A percentile compares a stretch with the other conserved stretches of the same genome.
Evolutionary conservation across 108 stramenopile species (phyloP).

Genomic region (Skeletonema tropicum): DNA sequence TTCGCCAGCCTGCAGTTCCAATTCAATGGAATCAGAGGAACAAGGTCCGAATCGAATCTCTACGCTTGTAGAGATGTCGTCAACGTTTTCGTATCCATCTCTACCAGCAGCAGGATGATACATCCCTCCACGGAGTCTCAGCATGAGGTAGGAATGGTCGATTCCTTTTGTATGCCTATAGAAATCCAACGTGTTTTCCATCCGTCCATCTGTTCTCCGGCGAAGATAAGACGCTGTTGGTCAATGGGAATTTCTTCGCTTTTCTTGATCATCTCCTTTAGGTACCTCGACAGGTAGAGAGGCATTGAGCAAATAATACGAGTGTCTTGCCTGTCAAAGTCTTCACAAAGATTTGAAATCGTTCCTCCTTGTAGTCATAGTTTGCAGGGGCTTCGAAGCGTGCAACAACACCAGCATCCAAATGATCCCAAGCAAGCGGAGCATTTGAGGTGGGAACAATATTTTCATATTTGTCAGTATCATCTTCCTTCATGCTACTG

Average conservation of each 20-base stretch:
- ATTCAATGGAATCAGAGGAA: neutral
- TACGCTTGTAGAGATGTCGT: neutral
- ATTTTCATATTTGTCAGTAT: neutral
- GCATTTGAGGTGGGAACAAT: neutral
- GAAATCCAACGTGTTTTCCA: constrained; percentile 69
- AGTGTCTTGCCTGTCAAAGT: constrained; percentile 5
- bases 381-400: neutral
- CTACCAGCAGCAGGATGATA: constrained; percentile 3
- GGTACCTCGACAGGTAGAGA: constrained; percentile 16
- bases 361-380: neutral
- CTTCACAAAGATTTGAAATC: neutral
- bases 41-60: neutral
- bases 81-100: neutral
- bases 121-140: constrained; percentile 68
- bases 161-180: constrained; percentile 87
- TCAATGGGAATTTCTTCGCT: constrained; percentile 17
- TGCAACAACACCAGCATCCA: neutral
- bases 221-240: constrained; percentile 75
- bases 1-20: neutral
- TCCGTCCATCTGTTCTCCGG: constrained; percentile 87
- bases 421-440: neutral
- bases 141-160: constrained; percentile 60
- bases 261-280: constrained; percentile 18
- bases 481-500: neutral
- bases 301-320: constrained; percentile 15